A percentile compares a stretch with the other conserved stretches of the same genome.
phyloP scores from a whole-genome alignment of 2,329 filamentous ascomycete species.

The Clonostachys solani region DNA sequence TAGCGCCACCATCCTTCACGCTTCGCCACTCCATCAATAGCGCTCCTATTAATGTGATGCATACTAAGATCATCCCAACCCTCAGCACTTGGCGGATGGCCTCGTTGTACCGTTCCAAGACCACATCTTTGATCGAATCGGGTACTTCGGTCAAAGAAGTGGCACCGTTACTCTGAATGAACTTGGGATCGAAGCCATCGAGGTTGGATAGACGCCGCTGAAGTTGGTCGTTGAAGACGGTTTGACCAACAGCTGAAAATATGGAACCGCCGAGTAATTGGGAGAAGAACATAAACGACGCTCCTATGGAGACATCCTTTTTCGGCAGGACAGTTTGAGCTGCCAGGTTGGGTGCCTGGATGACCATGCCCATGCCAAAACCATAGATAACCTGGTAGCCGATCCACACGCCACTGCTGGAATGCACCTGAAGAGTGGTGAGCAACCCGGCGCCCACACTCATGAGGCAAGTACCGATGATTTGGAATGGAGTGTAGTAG shows the following conservation, averaged over 20 bases:
- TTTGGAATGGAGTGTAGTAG: constrained; percentile 26
- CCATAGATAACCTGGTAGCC: constrained; percentile 31
- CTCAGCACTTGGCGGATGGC: constrained; percentile 19
- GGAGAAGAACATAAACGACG: constrained; percentile 12
- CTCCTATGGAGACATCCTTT: background rate
- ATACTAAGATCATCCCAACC: constrained; percentile 4
- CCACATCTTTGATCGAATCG: constrained; percentile 14
- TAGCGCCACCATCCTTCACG: constrained; percentile 47
- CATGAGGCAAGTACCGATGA: constrained; percentile 19
- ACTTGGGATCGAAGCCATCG: constrained; percentile 31
- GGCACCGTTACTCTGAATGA: constrained; percentile 44
- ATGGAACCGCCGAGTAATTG: constrained; percentile 54
- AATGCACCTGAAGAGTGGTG: constrained; percentile 15
- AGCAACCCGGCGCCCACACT: constrained; percentile 27
- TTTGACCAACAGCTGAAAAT: constrained; percentile 53
- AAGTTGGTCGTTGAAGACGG: constrained; percentile 44
- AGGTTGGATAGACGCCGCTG: constrained; percentile 12
- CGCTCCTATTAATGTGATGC: constrained; percentile 60
- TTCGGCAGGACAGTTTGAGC: constrained; percentile 13
- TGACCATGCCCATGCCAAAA: constrained; percentile 16
- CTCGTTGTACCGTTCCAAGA: constrained; percentile 62
- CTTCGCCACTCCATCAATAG: constrained; percentile 65
- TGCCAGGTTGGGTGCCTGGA: constrained; percentile 31
- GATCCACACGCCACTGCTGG: constrained; percentile 27
- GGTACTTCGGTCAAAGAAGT: constrained; percentile 58